These are phyloP conservation scores for Elymus sibiricus DNA, from an alignment of 176 grass and related monocot species.

Conservation along the genomic window DNA sequence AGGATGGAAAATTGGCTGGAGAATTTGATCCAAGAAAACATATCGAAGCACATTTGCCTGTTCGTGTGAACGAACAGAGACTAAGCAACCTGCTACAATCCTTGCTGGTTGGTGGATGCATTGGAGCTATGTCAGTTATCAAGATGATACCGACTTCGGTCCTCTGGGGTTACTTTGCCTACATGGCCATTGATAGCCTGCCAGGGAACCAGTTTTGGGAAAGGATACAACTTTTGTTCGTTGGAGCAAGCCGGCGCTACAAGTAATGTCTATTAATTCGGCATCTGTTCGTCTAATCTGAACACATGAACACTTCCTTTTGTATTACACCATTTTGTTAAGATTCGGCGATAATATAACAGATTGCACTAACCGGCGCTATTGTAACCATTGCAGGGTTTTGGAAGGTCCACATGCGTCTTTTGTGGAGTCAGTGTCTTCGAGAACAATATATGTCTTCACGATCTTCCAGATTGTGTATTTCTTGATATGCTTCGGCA, in stretches of 20 bases:
- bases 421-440: conserved; percentile 59
- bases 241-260: conserved; percentile 58
- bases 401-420: conserved; percentile 79
- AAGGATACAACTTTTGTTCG: conserved; percentile 65
- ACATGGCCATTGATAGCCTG: conserved; percentile 90
- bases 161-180: conserved; percentile 96
- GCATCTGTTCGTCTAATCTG: too few relatives aligned
- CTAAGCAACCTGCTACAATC: conserved; percentile 84
- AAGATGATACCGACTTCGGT: conserved; percentile 76
- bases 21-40: conserved; percentile 73
- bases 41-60: conserved; percentile 76
- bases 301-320: too few relatives aligned
- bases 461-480: conserved; percentile 75
- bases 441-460: conserved; percentile 42
- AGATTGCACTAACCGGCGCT: not conserved
- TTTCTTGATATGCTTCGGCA: conserved; percentile 74
- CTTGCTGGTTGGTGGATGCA: conserved; percentile 61
- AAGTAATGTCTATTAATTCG: conserved; percentile 41
- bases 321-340: too few relatives aligned
- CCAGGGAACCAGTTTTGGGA: conserved; percentile 98
- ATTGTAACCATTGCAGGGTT: conserved; percentile 37
- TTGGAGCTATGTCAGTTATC: conserved; percentile 88
- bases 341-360: not conserved
- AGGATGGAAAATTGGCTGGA: conserved; percentile 23
- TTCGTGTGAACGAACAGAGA: conserved; percentile 92